phyloP scores from a whole-genome alignment of 768 basidiomycete genomes.

The Thelephora aurantiotincta region DNA sequence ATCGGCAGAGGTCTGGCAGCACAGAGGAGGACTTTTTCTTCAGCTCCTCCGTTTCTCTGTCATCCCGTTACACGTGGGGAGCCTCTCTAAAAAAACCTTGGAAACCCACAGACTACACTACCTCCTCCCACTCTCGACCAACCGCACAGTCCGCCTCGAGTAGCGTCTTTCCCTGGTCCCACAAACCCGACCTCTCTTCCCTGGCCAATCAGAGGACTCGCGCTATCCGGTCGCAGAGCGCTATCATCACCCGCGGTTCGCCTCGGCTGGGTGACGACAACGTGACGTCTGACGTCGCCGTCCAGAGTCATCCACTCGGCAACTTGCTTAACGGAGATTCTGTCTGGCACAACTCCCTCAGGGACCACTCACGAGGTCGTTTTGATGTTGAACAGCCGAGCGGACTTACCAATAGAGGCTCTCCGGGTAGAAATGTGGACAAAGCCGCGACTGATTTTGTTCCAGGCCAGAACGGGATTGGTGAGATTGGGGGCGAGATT shows the following conservation, averaged over 20 bases:
- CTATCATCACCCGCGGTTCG: constrained; percentile 24
- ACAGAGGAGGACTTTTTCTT: constrained; percentile 17
- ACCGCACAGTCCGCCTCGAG: constrained; percentile 30
- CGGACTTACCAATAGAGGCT: too few relatives aligned
- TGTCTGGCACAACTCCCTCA: constrained; percentile 8
- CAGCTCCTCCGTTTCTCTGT: constrained; percentile 23
- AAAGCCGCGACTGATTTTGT: too few relatives aligned
- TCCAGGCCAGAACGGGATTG: too few relatives aligned
- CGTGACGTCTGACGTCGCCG: constrained; percentile 1
- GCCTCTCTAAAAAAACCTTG: constrained; percentile 36
- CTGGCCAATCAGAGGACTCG: constrained; percentile 10
- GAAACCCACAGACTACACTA: constrained; percentile 17
- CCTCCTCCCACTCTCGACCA: constrained; percentile 22
- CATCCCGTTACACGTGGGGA: constrained; percentile 44
- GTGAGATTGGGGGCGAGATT: too few relatives aligned
- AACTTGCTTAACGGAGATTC: constrained; percentile 11
- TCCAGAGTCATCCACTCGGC: constrained; percentile 3
- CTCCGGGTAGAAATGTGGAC: too few relatives aligned
- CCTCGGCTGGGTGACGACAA: constrained; percentile 30
- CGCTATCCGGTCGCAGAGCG: constrained; percentile 1
- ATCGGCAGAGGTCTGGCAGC: constrained; percentile 29
- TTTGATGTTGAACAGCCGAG: constrained; percentile 22
- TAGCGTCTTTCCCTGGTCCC: constrained; percentile 8
- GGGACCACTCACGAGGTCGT: constrained; percentile 48
- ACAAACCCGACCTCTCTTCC: constrained; percentile 19